These are phyloP conservation scores for Ceratonia siliqua DNA, from an alignment of 306 rosid genomes.

Conservation along the genomic window DNA sequence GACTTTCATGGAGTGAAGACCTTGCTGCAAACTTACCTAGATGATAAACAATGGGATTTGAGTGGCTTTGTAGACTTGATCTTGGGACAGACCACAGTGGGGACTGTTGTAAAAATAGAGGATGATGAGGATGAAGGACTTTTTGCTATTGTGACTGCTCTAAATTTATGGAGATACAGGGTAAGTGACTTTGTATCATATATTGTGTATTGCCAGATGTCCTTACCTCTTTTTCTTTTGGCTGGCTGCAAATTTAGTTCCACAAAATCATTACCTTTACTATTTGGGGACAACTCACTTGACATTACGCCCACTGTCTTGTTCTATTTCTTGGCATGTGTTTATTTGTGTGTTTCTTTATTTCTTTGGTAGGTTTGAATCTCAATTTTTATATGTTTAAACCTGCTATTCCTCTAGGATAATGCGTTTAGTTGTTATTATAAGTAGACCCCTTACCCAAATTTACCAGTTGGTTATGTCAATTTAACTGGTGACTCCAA, in stretches of 20 bases:
- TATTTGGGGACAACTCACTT: conserved; percentile 20
- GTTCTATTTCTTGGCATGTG: background rate
- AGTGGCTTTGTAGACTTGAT: conserved; percentile 73
- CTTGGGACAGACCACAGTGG: conserved; percentile 71
- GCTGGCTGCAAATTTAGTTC: background rate
- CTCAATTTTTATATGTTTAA: background rate
- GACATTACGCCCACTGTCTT: background rate
- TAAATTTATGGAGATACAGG: conserved; percentile 70
- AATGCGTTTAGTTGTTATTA: background rate
- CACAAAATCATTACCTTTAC: background rate
- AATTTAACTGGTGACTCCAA: background rate
- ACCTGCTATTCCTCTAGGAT: background rate
- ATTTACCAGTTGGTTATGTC: background rate
- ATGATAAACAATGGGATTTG: conserved; percentile 74
- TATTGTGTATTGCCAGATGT: background rate
- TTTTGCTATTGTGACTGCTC: conserved; percentile 64
- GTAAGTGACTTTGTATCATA: conserved; percentile 41
- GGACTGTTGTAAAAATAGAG: conserved; percentile 75
- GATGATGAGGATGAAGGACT: conserved; percentile 81
- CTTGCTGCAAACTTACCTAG: conserved; percentile 73
- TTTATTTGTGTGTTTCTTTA: background rate
- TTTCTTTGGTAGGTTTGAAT: background rate
- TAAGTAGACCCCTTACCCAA: background rate
- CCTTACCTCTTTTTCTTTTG: background rate
- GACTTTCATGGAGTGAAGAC: conserved; percentile 89